These are phyloP conservation scores for Cladosporium phlei DNA, from an alignment of 2,329 filamentous ascomycete species.

Conservation along the genomic window DNA sequence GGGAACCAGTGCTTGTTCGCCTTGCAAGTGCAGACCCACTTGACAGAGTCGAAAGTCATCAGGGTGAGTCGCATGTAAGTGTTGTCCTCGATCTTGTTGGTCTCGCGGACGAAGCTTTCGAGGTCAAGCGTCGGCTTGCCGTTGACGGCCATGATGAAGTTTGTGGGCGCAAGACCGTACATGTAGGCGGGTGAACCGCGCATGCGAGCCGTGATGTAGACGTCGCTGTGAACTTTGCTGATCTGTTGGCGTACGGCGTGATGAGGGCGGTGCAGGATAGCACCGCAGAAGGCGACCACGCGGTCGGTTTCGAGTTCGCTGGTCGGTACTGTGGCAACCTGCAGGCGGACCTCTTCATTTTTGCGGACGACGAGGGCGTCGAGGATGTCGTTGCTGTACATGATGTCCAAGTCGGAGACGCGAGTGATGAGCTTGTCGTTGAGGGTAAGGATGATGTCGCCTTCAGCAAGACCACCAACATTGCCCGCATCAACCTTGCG, in stretches of 20 bases:
- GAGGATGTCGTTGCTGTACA: constrained; percentile 83
- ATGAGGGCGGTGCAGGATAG: constrained; percentile 86
- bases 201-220: constrained; percentile 86
- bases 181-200: constrained; percentile 80
- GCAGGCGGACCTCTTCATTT: constrained; percentile 70
- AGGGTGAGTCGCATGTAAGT: constrained; percentile 96
- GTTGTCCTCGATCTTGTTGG: constrained; percentile 87
- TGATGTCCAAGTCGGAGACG: constrained; percentile 87
- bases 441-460: constrained; percentile 85
- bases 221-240: constrained; percentile 89
- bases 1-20: constrained; percentile 96
- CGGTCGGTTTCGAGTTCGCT: constrained; percentile 89
- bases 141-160: constrained; percentile 96
- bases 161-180: constrained; percentile 89
- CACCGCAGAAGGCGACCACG: constrained; percentile 91
- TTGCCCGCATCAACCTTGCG: constrained; percentile 73
- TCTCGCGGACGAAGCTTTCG: constrained; percentile 71
- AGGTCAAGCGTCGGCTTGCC: constrained; percentile 79
- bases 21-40: constrained; percentile 99
- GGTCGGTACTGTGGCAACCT: constrained; percentile 79
- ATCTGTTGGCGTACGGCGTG: constrained; percentile 97
- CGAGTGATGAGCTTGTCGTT: constrained; percentile 91
- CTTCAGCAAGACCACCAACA: constrained; percentile 70
- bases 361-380: constrained; percentile 84
- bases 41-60: constrained; percentile 97